A percentile compares a stretch with the other conserved stretches of the same genome.
Evolutionary conservation across 176 grass and related monocot species (phyloP).

Genomic region (Alloteropsis semialata): DNA sequence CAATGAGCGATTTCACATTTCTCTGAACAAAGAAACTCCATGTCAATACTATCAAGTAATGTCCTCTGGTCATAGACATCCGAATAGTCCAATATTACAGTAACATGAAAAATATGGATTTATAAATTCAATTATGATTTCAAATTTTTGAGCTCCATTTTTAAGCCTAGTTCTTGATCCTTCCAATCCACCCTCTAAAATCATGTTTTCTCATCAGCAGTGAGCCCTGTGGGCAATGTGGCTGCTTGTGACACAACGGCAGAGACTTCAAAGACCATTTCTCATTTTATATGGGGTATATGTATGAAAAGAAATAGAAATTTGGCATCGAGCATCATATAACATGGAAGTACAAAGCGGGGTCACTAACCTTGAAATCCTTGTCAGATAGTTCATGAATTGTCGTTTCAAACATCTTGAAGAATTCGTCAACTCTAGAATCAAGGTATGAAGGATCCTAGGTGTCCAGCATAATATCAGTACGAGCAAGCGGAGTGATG

Average conservation of each 20-base stretch:
- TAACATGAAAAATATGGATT: neutral
- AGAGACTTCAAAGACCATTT: neutral
- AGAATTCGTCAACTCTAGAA: constrained; percentile 75
- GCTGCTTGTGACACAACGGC: neutral
- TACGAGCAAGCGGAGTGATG: neutral
- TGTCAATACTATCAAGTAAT: constrained; percentile 14
- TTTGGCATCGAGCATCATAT: neutral
- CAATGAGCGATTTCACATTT: constrained; percentile 71
- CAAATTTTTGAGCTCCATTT: neutral
- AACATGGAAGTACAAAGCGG: neutral
- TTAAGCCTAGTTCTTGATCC: neutral
- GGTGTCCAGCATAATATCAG: constrained; percentile 19
- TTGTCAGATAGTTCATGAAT: constrained; percentile 71
- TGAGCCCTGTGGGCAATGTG: neutral
- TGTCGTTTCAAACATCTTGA: constrained; percentile 75
- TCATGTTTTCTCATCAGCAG: neutral
- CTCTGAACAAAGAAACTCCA: constrained; percentile 36
- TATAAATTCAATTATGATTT: neutral
- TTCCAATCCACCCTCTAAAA: neutral
- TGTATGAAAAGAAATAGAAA: neutral
- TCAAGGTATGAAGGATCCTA: constrained; percentile 83
- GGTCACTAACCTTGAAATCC: constrained; percentile 76
- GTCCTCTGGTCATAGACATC: neutral
- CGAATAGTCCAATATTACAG: neutral
- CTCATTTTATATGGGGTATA: too few relatives aligned